Evolutionary conservation across 805 yeast genomes (phyloP), one percentile per base, ranked within the genome.

Genomic region (Blastobotrys peoriensis): DNA sequence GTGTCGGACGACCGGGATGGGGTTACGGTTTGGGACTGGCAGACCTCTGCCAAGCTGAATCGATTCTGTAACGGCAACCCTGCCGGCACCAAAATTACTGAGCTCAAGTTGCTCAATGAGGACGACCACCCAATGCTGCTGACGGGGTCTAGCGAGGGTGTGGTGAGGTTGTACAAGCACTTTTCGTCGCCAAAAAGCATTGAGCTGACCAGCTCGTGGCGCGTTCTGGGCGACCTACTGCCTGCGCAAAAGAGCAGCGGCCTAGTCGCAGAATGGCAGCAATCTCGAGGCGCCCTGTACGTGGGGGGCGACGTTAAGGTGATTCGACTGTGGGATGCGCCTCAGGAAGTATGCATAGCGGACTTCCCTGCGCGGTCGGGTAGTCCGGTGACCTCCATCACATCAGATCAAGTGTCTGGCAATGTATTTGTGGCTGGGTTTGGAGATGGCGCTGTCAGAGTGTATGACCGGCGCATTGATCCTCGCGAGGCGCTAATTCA

Each of bases 341-440:
- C 96, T 9, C 71, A 96, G 28, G 98, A 93, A 59, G 71, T 83
- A 41, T 83, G 96, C 58, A 73, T 86, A 39, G 77, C 78, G 15
- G 96, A 88, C 56, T 83, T 93, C 40, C 96, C 98, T 0, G 94
- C 95, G 0, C 74, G 96, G 45, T 86, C 96, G 0, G 79, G 95
- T 0, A 80, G 91, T 16, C 79, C 91, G n/a, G 83, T 93, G 41
- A 84, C 96, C 0, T 74, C 94, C 0, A 67, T 93, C 42, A 89
- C 98, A 0, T 87, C 97, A 0, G 98, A 93, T 60, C 97, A 91
- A 59, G 91, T 93, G 6, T 86, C 96, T 0, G 98, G 98, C 15
- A 82, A 91, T 55, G 73, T 87, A 1, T 79, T 93, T 54, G 81
- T 86, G 34, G 89, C 94, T 5, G 98, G 98, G 0, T 93, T 91